Evolutionary conservation across 2,329 filamentous ascomycete genomes (phyloP).

Genomic region (Sporothrix euskadiensis): DNA sequence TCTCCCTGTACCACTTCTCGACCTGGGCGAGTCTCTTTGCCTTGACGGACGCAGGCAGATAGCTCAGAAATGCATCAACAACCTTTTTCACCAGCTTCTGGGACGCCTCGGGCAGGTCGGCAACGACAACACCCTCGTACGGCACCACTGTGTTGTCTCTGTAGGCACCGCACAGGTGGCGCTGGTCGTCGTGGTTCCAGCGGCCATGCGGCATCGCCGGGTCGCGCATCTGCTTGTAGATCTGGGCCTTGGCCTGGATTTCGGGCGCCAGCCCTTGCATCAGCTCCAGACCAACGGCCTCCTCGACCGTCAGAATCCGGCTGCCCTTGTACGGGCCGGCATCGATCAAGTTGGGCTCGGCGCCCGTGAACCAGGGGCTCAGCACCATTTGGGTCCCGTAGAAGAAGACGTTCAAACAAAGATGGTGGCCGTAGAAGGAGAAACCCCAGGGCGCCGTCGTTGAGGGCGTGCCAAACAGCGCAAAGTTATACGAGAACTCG

Average conservation of each 20-base stretch:
- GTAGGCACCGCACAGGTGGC: constrained; percentile 75
- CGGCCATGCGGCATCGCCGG: constrained; percentile 65
- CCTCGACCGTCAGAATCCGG: constrained; percentile 65
- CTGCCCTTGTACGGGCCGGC: constrained; percentile 62
- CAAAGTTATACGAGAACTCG: constrained; percentile 65
- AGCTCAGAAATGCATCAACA: constrained; percentile 65
- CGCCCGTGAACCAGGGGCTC: constrained; percentile 75
- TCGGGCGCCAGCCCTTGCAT: constrained; percentile 63
- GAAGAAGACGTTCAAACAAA: constrained; percentile 72
- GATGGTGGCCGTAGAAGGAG: constrained; percentile 75
- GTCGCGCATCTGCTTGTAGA: constrained; percentile 63
- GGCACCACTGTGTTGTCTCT: constrained; percentile 76
- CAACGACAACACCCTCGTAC: constrained; percentile 65
- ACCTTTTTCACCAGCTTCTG: constrained; percentile 59
- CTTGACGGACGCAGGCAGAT: constrained; percentile 61
- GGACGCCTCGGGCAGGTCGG: constrained; percentile 50
- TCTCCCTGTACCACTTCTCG: constrained; percentile 62
- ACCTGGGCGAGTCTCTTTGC: constrained; percentile 57
- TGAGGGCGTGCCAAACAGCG: constrained; percentile 46
- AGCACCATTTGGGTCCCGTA: constrained; percentile 65
- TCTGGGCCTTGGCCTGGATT: constrained; percentile 53
- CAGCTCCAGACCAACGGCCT: constrained; percentile 62
- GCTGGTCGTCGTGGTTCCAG: constrained; percentile 80
- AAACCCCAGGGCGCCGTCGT: constrained; percentile 65
- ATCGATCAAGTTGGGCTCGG: constrained; percentile 76